Evolutionary conservation across 2,329 filamentous ascomycete species (phyloP).

Genomic region (Neofusicoccum sp.): DNA sequence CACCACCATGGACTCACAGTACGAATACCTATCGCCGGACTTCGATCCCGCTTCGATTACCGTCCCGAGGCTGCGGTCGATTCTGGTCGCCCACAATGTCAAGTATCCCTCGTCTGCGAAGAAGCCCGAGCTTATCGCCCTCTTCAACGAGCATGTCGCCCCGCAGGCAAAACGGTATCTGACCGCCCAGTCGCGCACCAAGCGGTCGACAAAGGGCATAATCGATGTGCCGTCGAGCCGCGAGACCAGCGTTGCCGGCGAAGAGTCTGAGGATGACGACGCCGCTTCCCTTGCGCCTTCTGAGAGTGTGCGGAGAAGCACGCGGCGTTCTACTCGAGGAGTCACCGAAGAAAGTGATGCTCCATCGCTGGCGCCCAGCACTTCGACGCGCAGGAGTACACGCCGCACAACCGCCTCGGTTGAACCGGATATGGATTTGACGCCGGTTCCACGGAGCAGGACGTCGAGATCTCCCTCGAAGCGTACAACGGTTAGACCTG

Average conservation of each 20-base stretch:
- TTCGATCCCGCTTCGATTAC: conserved; percentile 85
- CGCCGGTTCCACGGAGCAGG: conserved; percentile 20
- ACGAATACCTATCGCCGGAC: conserved; percentile 77
- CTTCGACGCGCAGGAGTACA: conserved; percentile 2
- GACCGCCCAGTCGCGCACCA: conserved; percentile 70
- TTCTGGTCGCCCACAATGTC: conserved; percentile 85
- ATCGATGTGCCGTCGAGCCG: conserved; percentile 64
- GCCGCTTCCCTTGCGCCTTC: conserved; percentile 18
- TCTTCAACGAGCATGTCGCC: conserved; percentile 76
- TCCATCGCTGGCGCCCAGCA: conserved; percentile 31
- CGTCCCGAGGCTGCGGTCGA: conserved; percentile 82
- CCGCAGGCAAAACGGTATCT: conserved; percentile 77
- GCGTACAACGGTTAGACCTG: conserved; percentile 45
- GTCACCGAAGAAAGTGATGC: conserved; percentile 36
- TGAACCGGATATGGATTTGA: conserved; percentile 13
- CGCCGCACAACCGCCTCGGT: conserved; percentile 14
- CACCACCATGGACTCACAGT: conserved; percentile 35
- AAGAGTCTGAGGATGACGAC: conserved; percentile 53
- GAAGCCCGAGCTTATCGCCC: conserved; percentile 80
- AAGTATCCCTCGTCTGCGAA: conserved; percentile 86
- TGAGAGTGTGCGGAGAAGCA: conserved; percentile 23
- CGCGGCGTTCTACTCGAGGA: conserved; percentile 41
- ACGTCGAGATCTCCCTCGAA: conserved; percentile 35
- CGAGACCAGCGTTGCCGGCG: conserved; percentile 57
- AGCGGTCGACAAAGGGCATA: conserved; percentile 86